These are phyloP conservation scores for Lactuca sativa DNA, from an alignment of 129 eudicot species.

Conservation along the genomic window DNA sequence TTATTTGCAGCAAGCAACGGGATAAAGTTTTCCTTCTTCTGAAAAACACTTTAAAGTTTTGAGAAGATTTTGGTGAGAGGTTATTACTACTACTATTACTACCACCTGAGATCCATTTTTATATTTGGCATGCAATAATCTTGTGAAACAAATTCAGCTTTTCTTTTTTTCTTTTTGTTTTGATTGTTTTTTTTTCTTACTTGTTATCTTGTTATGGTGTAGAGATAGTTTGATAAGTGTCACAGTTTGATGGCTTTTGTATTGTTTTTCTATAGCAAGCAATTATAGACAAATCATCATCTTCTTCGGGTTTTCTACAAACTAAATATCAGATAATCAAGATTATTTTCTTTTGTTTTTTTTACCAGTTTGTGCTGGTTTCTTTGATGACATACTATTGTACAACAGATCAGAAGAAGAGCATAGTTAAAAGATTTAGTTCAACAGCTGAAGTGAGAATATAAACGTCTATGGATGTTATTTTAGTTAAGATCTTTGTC, in stretches of 20 bases:
- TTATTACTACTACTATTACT: background rate
- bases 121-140: conserved; percentile 60
- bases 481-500: too few species aligned
- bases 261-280: conserved; percentile 18
- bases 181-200: conserved; percentile 4
- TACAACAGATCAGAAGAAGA: too few species aligned
- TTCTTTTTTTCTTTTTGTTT: conserved; percentile 19
- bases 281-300: conserved; percentile 21
- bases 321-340: background rate
- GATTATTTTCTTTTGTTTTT: too few species aligned
- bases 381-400: too few species aligned
- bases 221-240: conserved; percentile 18
- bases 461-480: too few species aligned
- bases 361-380: too few species aligned
- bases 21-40: conserved; percentile 61
- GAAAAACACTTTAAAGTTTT: conserved; percentile 21
- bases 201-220: conserved; percentile 12
- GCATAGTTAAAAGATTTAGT: too few species aligned
- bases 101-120: conserved; percentile 9
- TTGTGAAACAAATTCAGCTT: conserved; percentile 38
- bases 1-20: conserved; percentile 76
- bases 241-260: conserved; percentile 14
- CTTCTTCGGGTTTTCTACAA: background rate
- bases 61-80: conserved; percentile 19
- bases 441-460: too few species aligned